Conservation (phyloP, 495 filamentous ascomycete species). For the Glonium stellatum region DNA sequence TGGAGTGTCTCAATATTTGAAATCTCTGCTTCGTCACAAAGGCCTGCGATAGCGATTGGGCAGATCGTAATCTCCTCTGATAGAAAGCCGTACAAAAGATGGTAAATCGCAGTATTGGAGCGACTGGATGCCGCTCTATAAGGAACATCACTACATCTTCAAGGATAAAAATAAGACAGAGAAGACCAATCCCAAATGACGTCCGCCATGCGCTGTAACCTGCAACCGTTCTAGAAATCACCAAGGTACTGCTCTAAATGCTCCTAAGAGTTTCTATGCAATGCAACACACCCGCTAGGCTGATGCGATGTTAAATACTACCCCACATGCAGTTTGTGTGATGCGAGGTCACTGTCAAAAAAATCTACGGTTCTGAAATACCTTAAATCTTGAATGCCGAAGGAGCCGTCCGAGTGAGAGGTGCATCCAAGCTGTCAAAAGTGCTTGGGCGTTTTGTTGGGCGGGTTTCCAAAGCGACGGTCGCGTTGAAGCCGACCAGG, state of each 20-base stretch:
- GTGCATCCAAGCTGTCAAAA: too few relatives aligned
- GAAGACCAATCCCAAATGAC: conserved; percentile 10
- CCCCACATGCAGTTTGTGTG: too few relatives aligned
- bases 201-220: conserved; percentile 28
- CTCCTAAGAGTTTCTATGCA: conserved; percentile 20
- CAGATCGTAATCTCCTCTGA: conserved; percentile 6
- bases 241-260: conserved; percentile 10
- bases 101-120: conserved; percentile 2
- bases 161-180: background rate
- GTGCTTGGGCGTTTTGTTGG: too few relatives aligned
- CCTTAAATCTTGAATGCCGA: too few relatives aligned
- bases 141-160: conserved; percentile 1
- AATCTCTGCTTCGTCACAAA: background rate
- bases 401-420: too few relatives aligned
- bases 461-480: too few relatives aligned
- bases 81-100: background rate
- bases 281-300: conserved; percentile 25
- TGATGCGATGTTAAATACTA: background rate
- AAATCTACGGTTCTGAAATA: too few relatives aligned
- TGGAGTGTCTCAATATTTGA: background rate
- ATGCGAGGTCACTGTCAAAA: too few relatives aligned
- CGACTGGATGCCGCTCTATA: conserved; percentile 7
- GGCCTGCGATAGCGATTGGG: background rate
- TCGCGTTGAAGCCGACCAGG: too few relatives aligned
- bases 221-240: conserved; percentile 28